Evolutionary conservation across 1,284 basidiomycete genomes (phyloP).

Genomic region (Ustilago shanxiensis): DNA sequence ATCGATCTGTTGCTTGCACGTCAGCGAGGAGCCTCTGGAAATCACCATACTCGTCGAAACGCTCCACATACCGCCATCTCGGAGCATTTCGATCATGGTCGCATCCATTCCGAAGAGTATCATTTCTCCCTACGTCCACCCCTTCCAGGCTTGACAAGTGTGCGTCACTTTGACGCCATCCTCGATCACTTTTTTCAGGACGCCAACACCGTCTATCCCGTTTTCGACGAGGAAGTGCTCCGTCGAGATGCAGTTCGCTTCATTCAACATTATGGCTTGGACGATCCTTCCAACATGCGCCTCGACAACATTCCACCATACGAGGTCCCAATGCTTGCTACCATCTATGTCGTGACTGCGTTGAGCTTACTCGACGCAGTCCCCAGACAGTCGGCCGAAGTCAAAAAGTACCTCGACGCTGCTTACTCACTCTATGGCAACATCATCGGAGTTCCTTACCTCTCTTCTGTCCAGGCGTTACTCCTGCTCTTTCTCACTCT

Average conservation of each 20-base stretch:
- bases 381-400: constrained; percentile 4
- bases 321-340: constrained; percentile 12
- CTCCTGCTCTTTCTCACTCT: constrained; percentile 8
- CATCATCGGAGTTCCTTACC: constrained; percentile 14
- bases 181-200: constrained; percentile 18
- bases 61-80: constrained; percentile 4
- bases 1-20: constrained; percentile 18
- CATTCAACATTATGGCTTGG: constrained; percentile 12
- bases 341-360: constrained; percentile 9
- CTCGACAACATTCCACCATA: constrained; percentile 11
- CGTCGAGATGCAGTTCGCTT: constrained; percentile 9
- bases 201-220: constrained; percentile 11
- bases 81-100: constrained; percentile 22
- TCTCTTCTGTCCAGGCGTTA: constrained; percentile 15
- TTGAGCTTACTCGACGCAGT: constrained; percentile 6
- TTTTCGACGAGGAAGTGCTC: constrained; percentile 16
- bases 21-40: not conserved
- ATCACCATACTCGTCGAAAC: not conserved
- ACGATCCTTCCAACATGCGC: constrained; percentile 6
- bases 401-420: constrained; percentile 11
- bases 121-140: constrained; percentile 6
- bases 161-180: constrained; percentile 7
- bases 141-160: constrained; percentile 3
- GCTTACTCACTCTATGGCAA: constrained; percentile 17
- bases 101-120: constrained; percentile 17